Conservation (phyloP, 495 filamentous ascomycete genomes). For the Aspergillus incahuasiensis region DNA sequence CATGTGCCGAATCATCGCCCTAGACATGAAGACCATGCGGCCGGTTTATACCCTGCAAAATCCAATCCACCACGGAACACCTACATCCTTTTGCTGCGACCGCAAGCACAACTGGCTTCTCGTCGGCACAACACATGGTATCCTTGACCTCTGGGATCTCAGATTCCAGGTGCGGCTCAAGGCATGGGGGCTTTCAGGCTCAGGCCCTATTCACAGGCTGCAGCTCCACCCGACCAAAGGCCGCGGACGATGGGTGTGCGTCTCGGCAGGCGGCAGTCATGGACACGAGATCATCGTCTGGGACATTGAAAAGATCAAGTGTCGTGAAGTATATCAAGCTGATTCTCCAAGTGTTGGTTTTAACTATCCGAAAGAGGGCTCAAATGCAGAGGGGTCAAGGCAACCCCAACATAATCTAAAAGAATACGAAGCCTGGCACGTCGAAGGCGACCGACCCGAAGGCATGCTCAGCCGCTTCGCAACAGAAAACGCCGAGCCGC, state of each 20-base stretch:
- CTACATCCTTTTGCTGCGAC: constrained; percentile 88
- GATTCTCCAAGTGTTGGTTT: too few species aligned
- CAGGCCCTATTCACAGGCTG: constrained; percentile 75
- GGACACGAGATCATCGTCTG: constrained; percentile 88
- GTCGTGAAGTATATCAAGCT: constrained; percentile 82
- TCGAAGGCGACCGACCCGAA: constrained; percentile 85
- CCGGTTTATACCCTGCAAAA: constrained; percentile 78
- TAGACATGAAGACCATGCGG: constrained; percentile 87
- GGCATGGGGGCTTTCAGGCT: constrained; percentile 83
- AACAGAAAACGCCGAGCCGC: constrained; percentile 50
- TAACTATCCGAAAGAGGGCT: constrained; percentile 15
- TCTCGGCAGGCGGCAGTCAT: constrained; percentile 81
- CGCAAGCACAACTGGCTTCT: constrained; percentile 82
- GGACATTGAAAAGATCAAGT: constrained; percentile 88
- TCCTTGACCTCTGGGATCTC: constrained; percentile 93
- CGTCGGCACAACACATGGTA: constrained; percentile 86
- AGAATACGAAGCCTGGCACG: constrained; percentile 80
- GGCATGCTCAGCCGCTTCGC: constrained; percentile 87
- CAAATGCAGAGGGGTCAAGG: constrained; percentile 1
- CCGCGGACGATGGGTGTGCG: constrained; percentile 73
- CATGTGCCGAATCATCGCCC: constrained; percentile 69
- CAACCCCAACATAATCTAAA: constrained; percentile 45
- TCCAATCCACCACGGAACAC: constrained; percentile 88
- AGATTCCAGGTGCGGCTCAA: constrained; percentile 84
- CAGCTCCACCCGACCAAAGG: constrained; percentile 72